phyloP scores from a whole-genome alignment of 2,329 filamentous ascomycete genomes.

The Raffaelea deltoideospora region DNA sequence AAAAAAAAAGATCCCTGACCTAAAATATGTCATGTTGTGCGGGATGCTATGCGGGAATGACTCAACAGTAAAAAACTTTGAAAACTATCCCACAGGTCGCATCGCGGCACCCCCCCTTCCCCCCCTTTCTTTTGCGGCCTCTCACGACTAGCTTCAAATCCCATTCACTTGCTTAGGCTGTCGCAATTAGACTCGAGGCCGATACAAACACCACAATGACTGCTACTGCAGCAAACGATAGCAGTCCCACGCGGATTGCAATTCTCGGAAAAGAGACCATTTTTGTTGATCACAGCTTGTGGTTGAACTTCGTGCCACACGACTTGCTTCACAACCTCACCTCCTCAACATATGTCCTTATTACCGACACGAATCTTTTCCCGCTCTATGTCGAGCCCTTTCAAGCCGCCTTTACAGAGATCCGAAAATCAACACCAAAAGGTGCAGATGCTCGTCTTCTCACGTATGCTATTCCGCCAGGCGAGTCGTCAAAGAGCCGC shows the following conservation, averaged over 20 bases:
- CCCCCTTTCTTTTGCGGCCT: no score
- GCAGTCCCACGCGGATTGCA: slow-evolving; percentile 44
- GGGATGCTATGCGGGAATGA: no score
- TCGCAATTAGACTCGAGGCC: no score
- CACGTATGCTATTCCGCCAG: slow-evolving; percentile 74
- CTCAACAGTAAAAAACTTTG: not conserved
- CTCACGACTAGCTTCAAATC: no score
- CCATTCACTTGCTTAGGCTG: no score
- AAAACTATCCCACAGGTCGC: not conserved
- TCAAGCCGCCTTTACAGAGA: slow-evolving; percentile 50
- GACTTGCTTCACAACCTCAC: slow-evolving; percentile 65
- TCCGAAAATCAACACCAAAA: slow-evolving; percentile 21
- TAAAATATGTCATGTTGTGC: no score
- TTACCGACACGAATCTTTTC: slow-evolving; percentile 88
- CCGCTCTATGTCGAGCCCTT: slow-evolving; percentile 71
- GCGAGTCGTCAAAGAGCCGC: slow-evolving; percentile 84
- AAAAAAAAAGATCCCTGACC: no score
- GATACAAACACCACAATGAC: not conserved
- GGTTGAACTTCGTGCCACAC: slow-evolving; percentile 63
- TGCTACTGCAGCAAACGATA: not conserved
- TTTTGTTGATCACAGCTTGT: slow-evolving; percentile 80
- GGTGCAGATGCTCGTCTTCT: slow-evolving; percentile 49
- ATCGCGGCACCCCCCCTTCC: no score
- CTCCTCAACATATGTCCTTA: slow-evolving; percentile 87
- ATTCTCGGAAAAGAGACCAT: slow-evolving; percentile 87